Evolutionary conservation across 257 asterid species (phyloP), one percentile per base, ranked within the genome.

Genomic region (Marsdenia floribunda): DNA sequence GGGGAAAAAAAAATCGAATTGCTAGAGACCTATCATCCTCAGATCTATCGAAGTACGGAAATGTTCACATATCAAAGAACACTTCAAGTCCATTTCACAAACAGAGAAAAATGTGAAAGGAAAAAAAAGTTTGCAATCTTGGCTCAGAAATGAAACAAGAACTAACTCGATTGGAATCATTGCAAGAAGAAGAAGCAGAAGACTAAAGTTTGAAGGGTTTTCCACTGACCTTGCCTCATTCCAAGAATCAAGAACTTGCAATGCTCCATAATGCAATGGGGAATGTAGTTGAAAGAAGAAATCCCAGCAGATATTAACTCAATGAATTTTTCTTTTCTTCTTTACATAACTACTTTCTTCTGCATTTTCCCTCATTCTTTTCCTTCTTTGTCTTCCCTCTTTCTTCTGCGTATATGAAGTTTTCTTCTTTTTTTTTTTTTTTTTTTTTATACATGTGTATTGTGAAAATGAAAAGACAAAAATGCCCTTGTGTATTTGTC

Each of bases 171-270:
- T 3, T 29, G 49, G 72, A 60, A 72, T 21, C n/a, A 63, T 6
- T 49, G 53, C 60, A 76, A 68, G 3, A 68, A 19, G 49, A 42
- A 67, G 33, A 59, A 19, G 66, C n/a, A 58, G n/a, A 59, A 64
- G 72, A 68, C 21, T 12, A 49, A 80, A 73, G 75, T 29, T 12
- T 40, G 49, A 69, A 73, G 21, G 33, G 52, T 74, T 71, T 73
- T 58, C 44, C 60, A 73, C 79, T 73, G 21, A 44, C 79, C 82
- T 83, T 78, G 75, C 73, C 81, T 63, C 54, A 64, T 37, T 35
- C 47, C 70, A 37, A 66, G 67, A 75, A 53, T 60, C 65, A 68
- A 70, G 72, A 75, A 66, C 29, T 49, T 61, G 72, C 8, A 75
- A 46, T 8, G 76, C 64, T 42, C 68, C 22, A 52, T 58, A 64